These are phyloP conservation scores for Penicillium macrosclerotiorum DNA, from an alignment of 495 filamentous ascomycete genomes.

Conservation along the genomic window DNA sequence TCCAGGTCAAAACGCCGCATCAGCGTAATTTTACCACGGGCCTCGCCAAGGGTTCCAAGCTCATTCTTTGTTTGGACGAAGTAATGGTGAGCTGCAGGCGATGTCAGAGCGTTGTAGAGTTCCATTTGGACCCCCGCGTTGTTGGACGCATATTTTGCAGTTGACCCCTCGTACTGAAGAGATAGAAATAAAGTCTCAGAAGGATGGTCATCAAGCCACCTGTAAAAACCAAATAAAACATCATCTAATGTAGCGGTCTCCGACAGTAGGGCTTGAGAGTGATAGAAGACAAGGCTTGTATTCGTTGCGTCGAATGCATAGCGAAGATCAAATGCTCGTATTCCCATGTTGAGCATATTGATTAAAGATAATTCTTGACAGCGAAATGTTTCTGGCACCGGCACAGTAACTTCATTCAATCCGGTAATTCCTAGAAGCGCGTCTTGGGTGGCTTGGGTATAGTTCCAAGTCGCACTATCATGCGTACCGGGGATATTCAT, in stretches of 20 bases:
- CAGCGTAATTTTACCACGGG: conserved; percentile 41
- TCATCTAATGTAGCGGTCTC: conserved; percentile 43
- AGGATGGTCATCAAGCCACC: conserved; percentile 39
- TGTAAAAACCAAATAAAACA: conserved; percentile 49
- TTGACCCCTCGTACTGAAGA: conserved; percentile 38
- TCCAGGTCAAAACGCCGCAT: conserved; percentile 43
- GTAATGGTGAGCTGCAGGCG: conserved; percentile 33
- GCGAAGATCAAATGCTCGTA: conserved; percentile 53
- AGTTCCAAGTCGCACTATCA: conserved; percentile 57
- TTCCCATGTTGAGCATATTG: conserved; percentile 42
- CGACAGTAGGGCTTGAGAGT: conserved; percentile 43
- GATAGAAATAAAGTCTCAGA: conserved; percentile 38
- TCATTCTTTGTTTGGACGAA: conserved; percentile 35
- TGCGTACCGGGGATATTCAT: conserved; percentile 55
- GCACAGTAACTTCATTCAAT: conserved; percentile 31
- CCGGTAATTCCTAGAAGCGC: conserved; percentile 34
- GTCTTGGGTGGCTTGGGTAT: conserved; percentile 42
- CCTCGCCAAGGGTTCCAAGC: conserved; percentile 39
- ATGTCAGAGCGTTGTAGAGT: conserved; percentile 33
- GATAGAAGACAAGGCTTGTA: conserved; percentile 48
- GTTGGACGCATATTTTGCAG: conserved; percentile 23
- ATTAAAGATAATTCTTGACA: conserved; percentile 41
- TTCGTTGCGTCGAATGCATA: conserved; percentile 47
- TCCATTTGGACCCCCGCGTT: conserved; percentile 34
- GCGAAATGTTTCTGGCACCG: conserved; percentile 31